Base-by-base conservation (phyloP, 1,284 basidiomycete species). In the Athelia psychrophila region DNA sequence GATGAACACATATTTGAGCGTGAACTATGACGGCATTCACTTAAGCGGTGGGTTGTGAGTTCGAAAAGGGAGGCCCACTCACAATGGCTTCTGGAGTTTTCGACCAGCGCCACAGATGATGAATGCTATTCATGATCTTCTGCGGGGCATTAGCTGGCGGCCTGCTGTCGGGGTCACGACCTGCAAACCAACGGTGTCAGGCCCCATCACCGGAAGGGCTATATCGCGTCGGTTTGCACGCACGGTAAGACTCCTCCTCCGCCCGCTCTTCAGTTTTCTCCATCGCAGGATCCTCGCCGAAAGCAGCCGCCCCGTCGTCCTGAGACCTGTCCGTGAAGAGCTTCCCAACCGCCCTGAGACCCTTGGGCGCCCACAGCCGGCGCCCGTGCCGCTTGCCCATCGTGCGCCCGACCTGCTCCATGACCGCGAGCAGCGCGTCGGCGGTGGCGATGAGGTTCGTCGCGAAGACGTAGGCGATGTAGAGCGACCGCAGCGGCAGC, bases 1-100 rank as follows among this genome's bases (percentile, higher is more conserved):
- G 15, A 84, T 63, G 16, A 85, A 52, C 0, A 72, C 74, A 61
- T 83, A 82, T 57, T 83, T 80, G 63, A 83, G 69, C 0, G 77
- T 76, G 58, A 83, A 88, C 77, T 79, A 44, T 1, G 38, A 30
- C n/a, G 27, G 27, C 27, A 30, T 30, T 30, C 13, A 22, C n/a
- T n/a, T n/a, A n/a, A n/a, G n/a, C n/a, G n/a, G n/a, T 38, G 25
- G 48, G 40, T 9, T 25, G 12, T 18, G 24, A 36, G 16, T 22
- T 44, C 44, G 19, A 32, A 32, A 20, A 27, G 27, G 36, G n/a
- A n/a, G n/a, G n/a, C n/a, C n/a, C n/a, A n/a, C n/a, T 62, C 56
- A 78, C 77, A 54, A 77, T 56, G 9, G 74, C 76, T 51, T 80
- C 73, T 0, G 76, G 64, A 0, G 74, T 75, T 51, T 65, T 67